phyloP scores from a whole-genome alignment of 177 flowering plant genomes.

The Vitis hybrid region DNA sequence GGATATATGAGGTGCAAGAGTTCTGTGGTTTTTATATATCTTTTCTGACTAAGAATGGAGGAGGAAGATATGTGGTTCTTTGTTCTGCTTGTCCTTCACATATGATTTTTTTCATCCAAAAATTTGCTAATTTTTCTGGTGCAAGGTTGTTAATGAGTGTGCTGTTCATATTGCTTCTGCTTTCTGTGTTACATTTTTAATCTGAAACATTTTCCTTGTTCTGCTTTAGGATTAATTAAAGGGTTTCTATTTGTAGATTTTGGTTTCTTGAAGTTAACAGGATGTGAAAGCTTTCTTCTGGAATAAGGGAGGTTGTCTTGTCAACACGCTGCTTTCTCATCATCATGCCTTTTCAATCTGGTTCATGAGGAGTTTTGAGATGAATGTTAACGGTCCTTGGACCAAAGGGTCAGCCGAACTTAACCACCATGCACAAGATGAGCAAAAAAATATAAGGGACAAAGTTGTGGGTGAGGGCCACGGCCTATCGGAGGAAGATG shows the following conservation, averaged over 20 bases:
- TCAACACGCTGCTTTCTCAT: slow-evolving; percentile 30
- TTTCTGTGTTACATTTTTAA: no score
- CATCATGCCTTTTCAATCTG: slow-evolving; percentile 44
- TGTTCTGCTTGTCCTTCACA: not conserved
- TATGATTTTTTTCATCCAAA: no score
- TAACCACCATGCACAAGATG: slow-evolving; percentile 30
- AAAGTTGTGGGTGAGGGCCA: slow-evolving; percentile 46
- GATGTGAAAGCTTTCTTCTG: slow-evolving; percentile 36
- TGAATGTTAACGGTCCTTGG: slow-evolving; percentile 26
- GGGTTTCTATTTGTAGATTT: slow-evolving; percentile 4
- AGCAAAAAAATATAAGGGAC: slow-evolving; percentile 35
- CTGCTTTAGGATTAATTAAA: slow-evolving; percentile 5
- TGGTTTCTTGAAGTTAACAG: slow-evolving; percentile 20
- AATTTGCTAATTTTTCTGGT: no score
- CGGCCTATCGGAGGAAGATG: slow-evolving; percentile 39
- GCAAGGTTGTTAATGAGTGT: no score
- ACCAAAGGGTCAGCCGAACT: slow-evolving; percentile 33
- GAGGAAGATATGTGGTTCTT: not conserved
- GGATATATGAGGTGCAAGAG: not conserved
- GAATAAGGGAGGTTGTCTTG: slow-evolving; percentile 17
- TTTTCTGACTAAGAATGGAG: not conserved
- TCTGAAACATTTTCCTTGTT: no score
- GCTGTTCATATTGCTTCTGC: not conserved
- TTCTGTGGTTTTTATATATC: not conserved
- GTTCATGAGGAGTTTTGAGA: slow-evolving; percentile 47